A percentile compares a stretch with the other conserved stretches of the same genome.
Evolutionary conservation across 345 rosid genomes (phyloP).

Genomic region (Murraya paniculata): DNA sequence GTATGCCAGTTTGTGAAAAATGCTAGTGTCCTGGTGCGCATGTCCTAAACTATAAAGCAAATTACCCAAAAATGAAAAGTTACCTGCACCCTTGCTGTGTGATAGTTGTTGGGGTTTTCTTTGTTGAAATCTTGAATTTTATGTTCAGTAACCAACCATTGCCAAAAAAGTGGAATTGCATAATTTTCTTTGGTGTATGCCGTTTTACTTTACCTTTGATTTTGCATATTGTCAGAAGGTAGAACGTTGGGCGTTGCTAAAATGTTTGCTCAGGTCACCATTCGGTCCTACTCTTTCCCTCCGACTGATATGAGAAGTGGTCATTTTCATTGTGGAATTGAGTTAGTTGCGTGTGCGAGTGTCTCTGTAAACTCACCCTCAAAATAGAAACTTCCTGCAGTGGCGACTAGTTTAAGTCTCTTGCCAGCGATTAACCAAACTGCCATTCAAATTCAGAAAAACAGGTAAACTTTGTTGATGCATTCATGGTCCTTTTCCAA

Average conservation of each 20-base stretch:
- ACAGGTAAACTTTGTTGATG: no score
- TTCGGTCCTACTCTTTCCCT: background rate
- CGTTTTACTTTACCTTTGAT: background rate
- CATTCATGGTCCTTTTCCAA: no score
- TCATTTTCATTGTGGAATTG: no score
- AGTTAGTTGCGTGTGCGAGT: no score
- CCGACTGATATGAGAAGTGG: background rate
- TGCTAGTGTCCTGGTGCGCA: constrained; percentile 51
- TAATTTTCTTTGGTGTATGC: background rate
- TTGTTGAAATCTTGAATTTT: constrained; percentile 13
- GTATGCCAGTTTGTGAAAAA: constrained; percentile 73
- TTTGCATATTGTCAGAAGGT: background rate
- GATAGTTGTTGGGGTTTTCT: background rate
- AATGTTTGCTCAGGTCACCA: background rate
- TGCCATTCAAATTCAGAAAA: no score
- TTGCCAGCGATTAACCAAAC: no score
- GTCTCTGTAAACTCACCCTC: no score
- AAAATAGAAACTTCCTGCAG: no score
- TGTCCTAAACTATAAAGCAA: constrained; percentile 45
- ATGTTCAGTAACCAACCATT: constrained; percentile 10
- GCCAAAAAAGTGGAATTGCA: constrained; percentile 9
- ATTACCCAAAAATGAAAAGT: constrained; percentile 16
- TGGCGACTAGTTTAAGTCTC: no score
- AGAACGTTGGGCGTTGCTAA: background rate
- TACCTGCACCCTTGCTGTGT: constrained; percentile 18